These are phyloP conservation scores for Starmerella floricola DNA, from an alignment of 805 yeast species.

Conservation along the genomic window DNA sequence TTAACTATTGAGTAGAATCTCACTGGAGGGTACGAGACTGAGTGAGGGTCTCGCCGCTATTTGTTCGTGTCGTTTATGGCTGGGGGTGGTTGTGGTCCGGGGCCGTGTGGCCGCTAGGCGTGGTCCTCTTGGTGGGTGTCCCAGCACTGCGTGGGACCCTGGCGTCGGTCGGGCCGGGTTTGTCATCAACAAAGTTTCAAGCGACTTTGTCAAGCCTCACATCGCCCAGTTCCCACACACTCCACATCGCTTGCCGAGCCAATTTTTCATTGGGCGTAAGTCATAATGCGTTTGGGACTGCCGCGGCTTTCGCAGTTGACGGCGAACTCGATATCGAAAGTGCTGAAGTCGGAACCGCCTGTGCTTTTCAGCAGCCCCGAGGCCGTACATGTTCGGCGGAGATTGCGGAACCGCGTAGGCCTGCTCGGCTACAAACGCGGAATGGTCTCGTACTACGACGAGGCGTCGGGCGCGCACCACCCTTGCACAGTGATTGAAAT, in stretches of 20 bases:
- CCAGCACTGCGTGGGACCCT: no score
- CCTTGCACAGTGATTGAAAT: conserved; percentile 85
- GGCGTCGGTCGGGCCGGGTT: not conserved
- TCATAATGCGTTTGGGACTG: conserved; percentile 11
- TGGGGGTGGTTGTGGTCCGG: no score
- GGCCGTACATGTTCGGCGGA: conserved; percentile 56
- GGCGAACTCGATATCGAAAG: conserved; percentile 25
- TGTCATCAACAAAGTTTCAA: not conserved
- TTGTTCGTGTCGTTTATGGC: no score
- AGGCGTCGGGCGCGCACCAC: conserved; percentile 48
- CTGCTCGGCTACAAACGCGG: conserved; percentile 74
- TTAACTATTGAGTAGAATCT: no score
- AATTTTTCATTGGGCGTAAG: not conserved
- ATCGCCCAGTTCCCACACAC: no score
- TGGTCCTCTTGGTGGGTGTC: no score
- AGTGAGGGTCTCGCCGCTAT: no score
- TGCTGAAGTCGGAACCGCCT: conserved; percentile 35
- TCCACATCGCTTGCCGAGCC: not conserved
- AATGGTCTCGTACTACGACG: conserved; percentile 67
- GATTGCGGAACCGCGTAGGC: conserved; percentile 70
- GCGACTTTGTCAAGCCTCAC: not conserved
- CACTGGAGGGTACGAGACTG: no score
- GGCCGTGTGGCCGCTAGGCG: no score
- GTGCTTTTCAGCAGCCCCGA: conserved; percentile 54
- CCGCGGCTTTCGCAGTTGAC: conserved; percentile 26